A percentile compares a stretch with the other conserved stretches of the same genome.
phyloP scores from a whole-genome alignment of 805 yeast genomes.

The Lachancea sp. region DNA sequence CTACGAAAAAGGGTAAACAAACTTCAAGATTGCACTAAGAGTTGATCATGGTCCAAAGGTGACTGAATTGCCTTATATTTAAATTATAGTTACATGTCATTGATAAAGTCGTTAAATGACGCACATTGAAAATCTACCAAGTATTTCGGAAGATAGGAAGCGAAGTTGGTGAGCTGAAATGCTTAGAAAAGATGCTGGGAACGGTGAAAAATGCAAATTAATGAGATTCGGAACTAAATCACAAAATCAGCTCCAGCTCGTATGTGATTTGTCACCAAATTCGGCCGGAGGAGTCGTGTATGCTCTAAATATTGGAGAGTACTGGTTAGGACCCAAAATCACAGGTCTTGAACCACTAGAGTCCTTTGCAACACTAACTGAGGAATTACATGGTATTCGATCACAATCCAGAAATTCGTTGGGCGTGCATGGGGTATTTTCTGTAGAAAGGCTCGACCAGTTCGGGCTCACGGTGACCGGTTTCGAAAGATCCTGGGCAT shows the following conservation, averaged over 20 bases:
- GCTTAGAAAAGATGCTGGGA: not conserved
- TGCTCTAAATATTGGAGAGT: slow-evolving; percentile 2
- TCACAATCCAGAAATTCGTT: slow-evolving; percentile 3
- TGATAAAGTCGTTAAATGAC: no score
- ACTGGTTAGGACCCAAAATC: slow-evolving; percentile 1
- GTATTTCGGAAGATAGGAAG: not conserved
- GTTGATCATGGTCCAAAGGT: no score
- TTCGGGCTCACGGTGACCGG: slow-evolving; percentile 2
- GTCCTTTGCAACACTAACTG: not conserved
- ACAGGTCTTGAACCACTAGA: not conserved
- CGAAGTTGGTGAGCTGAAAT: not conserved
- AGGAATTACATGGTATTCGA: not conserved
- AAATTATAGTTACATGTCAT: no score
- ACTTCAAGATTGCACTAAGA: no score
- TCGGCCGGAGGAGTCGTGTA: slow-evolving; percentile 3
- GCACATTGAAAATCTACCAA: no score
- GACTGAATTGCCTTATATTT: no score
- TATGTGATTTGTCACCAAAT: slow-evolving; percentile 1
- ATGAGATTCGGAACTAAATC: not conserved
- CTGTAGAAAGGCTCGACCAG: slow-evolving; percentile 8
- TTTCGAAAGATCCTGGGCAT: slow-evolving; percentile 1
- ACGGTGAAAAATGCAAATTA: not conserved
- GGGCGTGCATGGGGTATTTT: slow-evolving; percentile 10
- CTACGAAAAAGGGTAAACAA: no score
- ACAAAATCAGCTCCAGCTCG: slow-evolving; percentile 1